These are phyloP conservation scores for Solanum sitiens DNA, from an alignment of 257 asterid species.

Conservation along the genomic window DNA sequence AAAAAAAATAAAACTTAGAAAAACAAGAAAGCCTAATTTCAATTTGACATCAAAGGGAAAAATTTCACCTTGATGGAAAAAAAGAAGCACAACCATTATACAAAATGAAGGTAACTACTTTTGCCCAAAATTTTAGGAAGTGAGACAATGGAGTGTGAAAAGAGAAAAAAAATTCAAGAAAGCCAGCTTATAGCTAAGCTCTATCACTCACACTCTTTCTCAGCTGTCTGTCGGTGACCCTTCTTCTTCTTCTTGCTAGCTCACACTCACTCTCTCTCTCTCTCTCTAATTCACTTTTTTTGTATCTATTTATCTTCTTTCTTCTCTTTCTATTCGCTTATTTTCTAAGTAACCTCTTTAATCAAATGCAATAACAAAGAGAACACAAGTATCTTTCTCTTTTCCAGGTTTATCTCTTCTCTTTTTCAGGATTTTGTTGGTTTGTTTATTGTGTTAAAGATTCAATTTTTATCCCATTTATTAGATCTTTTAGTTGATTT, in stretches of 20 bases:
- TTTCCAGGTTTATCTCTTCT: background rate
- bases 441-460: background rate
- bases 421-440: background rate
- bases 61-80: background rate
- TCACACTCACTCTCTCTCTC: background rate
- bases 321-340: background rate
- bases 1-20: background rate
- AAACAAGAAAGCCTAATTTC: background rate
- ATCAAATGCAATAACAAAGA: background rate
- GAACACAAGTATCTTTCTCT: background rate
- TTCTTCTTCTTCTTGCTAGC: background rate
- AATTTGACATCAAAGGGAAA: background rate
- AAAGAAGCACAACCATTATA: background rate
- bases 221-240: constrained; percentile 4
- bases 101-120: background rate
- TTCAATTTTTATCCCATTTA: background rate
- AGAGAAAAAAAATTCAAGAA: background rate
- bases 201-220: background rate
- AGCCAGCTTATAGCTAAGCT: background rate
- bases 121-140: background rate
- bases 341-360: background rate
- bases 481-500: background rate
- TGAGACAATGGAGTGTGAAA: background rate
- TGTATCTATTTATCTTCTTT: background rate
- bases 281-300: background rate